Evolutionary conservation across 2,329 filamentous ascomycete species (phyloP).

Genomic region (Paraconiothyrium brasiliense): DNA sequence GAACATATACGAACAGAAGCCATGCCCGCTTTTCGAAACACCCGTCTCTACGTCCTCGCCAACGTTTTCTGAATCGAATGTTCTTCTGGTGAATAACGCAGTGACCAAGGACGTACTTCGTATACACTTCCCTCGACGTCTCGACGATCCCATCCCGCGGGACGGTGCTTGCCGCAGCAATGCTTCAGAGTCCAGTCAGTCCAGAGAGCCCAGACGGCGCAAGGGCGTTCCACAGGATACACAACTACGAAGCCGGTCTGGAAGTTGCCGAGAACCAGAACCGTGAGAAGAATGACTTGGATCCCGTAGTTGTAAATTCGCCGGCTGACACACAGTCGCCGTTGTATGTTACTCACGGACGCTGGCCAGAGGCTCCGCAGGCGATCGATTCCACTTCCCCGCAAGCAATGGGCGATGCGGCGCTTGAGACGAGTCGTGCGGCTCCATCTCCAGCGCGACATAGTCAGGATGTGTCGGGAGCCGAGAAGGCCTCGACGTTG

Average conservation of each 20-base stretch:
- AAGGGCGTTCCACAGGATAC: background rate
- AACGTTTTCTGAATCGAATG: background rate
- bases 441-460: background rate
- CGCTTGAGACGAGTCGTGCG: background rate
- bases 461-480: background rate
- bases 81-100: too few species aligned
- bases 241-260: background rate
- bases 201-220: conserved; percentile 7
- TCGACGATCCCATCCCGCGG: background rate
- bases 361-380: conserved; percentile 6
- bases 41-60: background rate
- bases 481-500: background rate
- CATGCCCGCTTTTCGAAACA: conserved; percentile 5
- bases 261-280: conserved; percentile 8
- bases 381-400: conserved; percentile 7
- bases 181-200: conserved; percentile 5
- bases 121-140: background rate
- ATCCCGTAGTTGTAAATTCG: background rate
- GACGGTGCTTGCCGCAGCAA: background rate
- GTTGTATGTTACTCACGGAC: background rate
- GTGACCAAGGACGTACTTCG: background rate
- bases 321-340: background rate
- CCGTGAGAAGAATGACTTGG: background rate
- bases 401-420: conserved; percentile 11
- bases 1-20: conserved; percentile 5